Percentiles rank a stretch among this genome's conserved stretches.
Evolutionary conservation across 768 basidiomycete species (phyloP).

Genomic region (Mycena epipterygia): DNA sequence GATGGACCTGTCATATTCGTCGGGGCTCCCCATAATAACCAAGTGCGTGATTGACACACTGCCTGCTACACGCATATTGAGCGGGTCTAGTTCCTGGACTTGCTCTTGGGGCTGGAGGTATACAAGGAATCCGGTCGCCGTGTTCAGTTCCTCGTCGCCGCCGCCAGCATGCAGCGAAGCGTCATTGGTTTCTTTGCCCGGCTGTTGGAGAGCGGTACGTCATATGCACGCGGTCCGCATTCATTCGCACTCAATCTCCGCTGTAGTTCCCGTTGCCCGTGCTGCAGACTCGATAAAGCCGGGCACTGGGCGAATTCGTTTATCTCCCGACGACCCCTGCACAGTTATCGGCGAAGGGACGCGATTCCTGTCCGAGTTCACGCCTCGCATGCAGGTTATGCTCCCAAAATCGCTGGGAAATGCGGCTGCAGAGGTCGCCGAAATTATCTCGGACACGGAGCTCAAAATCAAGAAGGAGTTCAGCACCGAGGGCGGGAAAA

Average conservation of each 20-base stretch:
- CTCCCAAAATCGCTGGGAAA: constrained; percentile 86
- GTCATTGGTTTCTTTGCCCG: constrained; percentile 86
- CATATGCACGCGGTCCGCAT: background rate
- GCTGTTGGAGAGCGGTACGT: constrained; percentile 80
- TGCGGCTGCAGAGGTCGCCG: constrained; percentile 84
- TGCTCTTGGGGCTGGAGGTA: constrained; percentile 88
- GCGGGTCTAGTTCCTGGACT: constrained; percentile 83
- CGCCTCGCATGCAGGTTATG: constrained; percentile 87
- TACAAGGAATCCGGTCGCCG: constrained; percentile 85
- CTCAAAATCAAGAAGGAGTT: constrained; percentile 90
- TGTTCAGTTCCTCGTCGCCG: constrained; percentile 91
- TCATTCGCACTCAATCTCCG: background rate
- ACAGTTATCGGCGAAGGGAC: constrained; percentile 89
- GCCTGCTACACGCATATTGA: constrained; percentile 20
- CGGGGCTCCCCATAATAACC: constrained; percentile 93
- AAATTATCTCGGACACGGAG: constrained; percentile 91
- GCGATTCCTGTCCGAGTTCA: constrained; percentile 79
- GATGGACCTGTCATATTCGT: constrained; percentile 95
- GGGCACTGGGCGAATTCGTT: constrained; percentile 78
- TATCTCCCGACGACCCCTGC: constrained; percentile 84
- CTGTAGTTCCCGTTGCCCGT: constrained; percentile 83
- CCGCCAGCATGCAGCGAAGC: constrained; percentile 86
- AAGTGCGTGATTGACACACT: constrained; percentile 59
- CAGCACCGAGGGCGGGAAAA: constrained; percentile 74
- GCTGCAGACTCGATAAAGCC: constrained; percentile 88